Conservation (phyloP, 371 early-diverging fungal genomes). For the Mortierella sp. region DNA sequence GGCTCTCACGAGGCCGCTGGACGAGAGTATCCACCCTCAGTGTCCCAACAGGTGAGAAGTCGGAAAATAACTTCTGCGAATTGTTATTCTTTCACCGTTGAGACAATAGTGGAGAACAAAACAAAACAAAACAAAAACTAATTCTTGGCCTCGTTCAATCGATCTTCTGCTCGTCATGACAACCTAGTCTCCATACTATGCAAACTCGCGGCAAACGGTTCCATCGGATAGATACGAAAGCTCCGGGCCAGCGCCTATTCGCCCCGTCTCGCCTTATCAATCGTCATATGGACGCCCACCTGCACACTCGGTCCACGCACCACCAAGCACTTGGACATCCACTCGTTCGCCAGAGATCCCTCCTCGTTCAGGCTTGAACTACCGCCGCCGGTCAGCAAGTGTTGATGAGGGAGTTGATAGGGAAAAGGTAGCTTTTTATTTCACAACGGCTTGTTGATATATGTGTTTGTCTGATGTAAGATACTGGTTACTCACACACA, state of each 20-base stretch:
- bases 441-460: background rate
- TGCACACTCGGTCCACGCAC: conserved; percentile 19
- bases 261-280: conserved; percentile 36
- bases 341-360: conserved; percentile 33
- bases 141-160: background rate
- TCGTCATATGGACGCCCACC: conserved; percentile 20
- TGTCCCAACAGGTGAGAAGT: conserved; percentile 29
- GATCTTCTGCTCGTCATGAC: background rate
- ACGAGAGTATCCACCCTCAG: conserved; percentile 28
- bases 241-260: conserved; percentile 17
- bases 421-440: conserved; percentile 30
- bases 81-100: background rate
- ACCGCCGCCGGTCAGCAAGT: conserved; percentile 42
- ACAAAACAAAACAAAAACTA: background rate
- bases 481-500: background rate
- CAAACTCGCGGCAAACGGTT: conserved; percentile 25
- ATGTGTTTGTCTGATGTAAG: background rate
- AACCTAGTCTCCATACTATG: conserved; percentile 24
- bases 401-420: conserved; percentile 44
- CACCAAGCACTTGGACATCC: conserved; percentile 28
- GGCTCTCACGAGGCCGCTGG: conserved; percentile 26
- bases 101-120: background rate
- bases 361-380: conserved; percentile 22
- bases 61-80: background rate
- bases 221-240: conserved; percentile 32